Evolutionary conservation across 306 rosid genomes (phyloP).

Genomic region (Dryas octopetala): DNA sequence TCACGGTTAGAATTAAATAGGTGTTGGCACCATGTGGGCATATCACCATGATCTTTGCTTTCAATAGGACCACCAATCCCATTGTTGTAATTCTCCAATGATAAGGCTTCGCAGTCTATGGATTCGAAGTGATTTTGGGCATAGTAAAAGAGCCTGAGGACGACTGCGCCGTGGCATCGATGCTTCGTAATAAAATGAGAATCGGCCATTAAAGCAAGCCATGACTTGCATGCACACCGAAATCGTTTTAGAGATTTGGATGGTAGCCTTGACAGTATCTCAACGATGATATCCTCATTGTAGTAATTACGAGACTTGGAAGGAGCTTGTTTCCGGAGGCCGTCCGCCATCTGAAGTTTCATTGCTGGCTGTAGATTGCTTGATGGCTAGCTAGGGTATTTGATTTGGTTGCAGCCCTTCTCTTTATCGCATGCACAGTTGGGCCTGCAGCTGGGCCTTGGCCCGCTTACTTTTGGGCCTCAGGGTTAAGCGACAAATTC

Average conservation of each 20-base stretch:
- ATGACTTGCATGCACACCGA: conserved; percentile 9
- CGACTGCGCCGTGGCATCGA: neutral
- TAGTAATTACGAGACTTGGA: neutral
- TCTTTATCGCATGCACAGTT: no score
- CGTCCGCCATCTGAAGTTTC: neutral
- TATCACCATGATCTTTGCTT: no score
- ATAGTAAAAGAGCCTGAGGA: neutral
- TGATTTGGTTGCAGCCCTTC: no score
- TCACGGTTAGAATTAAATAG: neutral
- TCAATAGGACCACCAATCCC: no score
- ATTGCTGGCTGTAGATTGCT: no score
- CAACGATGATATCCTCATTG: conserved; percentile 1
- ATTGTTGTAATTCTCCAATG: no score
- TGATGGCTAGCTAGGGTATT: no score
- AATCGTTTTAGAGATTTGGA: neutral
- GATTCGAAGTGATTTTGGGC: neutral
- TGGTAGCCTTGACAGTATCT: conserved; percentile 6
- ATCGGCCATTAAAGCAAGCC: conserved; percentile 6
- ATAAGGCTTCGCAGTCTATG: neutral
- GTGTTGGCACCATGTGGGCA: no score
- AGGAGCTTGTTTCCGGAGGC: no score
- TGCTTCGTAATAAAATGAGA: conserved; percentile 14
- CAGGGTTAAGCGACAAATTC: no score
- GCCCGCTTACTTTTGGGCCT: no score
- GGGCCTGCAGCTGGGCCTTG: no score